Conservation (phyloP, 352 stramenopile genomes). For the Phytophthora fragariaefolia region DNA sequence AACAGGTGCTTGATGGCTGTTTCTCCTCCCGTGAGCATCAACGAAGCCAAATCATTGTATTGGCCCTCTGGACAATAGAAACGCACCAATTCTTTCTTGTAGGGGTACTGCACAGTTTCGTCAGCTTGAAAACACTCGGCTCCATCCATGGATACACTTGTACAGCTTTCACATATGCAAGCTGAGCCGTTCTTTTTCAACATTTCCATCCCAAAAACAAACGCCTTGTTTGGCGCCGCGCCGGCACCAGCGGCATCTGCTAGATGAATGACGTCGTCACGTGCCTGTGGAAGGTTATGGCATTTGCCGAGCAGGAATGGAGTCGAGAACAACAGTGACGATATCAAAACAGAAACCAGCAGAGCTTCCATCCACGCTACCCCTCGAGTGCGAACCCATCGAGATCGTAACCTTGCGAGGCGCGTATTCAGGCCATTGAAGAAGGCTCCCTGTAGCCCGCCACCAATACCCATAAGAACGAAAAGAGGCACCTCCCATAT, state of each 20-base stretch:
- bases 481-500: conserved; percentile 90
- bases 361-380: conserved; percentile 70
- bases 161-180: conserved; percentile 78
- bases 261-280: conserved; percentile 60
- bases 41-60: conserved; percentile 97
- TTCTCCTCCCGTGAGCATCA: conserved; percentile 96
- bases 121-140: conserved; percentile 71
- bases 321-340: conserved; percentile 65
- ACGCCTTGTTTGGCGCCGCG: conserved; percentile 51
- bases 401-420: conserved; percentile 51
- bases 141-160: conserved; percentile 51
- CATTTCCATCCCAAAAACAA: conserved; percentile 77
- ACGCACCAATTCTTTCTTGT: conserved; percentile 90
- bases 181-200: conserved; percentile 69
- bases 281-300: conserved; percentile 57
- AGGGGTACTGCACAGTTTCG: conserved; percentile 77
- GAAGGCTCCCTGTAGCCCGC: conserved; percentile 82
- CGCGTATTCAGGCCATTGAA: conserved; percentile 81
- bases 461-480: conserved; percentile 84
- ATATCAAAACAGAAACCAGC: conserved; percentile 63
- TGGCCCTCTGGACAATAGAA: conserved; percentile 95
- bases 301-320: conserved; percentile 76
- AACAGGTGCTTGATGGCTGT: conserved; percentile 96
- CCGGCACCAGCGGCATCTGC: conserved; percentile 41
- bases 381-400: conserved; percentile 64